A percentile compares a stretch with the other conserved stretches of the same genome.
phyloP scores from a whole-genome alignment of 495 filamentous ascomycete species.

The Penicillium verhagenii region DNA sequence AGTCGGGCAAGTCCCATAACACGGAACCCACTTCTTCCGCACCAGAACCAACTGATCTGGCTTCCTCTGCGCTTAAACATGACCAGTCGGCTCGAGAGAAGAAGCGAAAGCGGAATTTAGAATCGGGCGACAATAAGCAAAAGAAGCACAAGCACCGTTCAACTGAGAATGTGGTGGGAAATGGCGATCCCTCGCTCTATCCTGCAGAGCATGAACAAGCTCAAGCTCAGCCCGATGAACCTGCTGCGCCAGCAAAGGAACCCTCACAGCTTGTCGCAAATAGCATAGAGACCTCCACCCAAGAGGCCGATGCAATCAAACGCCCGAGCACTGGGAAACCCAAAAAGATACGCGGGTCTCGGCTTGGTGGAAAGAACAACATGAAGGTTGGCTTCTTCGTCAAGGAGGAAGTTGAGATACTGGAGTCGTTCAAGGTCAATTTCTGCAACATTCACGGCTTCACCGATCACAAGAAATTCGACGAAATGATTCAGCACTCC shows the following conservation, averaged over 20 bases:
- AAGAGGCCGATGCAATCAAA: neutral
- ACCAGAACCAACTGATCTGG: neutral
- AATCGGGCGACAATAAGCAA: conserved; percentile 14
- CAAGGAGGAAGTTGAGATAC: conserved; percentile 66
- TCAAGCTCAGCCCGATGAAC: neutral
- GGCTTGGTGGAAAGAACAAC: conserved; percentile 16
- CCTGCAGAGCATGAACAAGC: neutral
- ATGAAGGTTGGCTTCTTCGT: conserved; percentile 57
- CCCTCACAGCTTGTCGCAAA: too few species aligned
- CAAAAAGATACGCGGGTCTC: conserved; percentile 10
- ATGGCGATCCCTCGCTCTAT: neutral
- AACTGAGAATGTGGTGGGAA: neutral
- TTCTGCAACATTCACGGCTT: conserved; percentile 37
- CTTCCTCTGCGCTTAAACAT: neutral
- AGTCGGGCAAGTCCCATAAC: conserved; percentile 2
- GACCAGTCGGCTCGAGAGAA: conserved; percentile 4
- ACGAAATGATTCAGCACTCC: conserved; percentile 42
- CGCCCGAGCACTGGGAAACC: neutral
- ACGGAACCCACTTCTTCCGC: neutral
- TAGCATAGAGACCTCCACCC: neutral
- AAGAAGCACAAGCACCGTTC: conserved; percentile 12
- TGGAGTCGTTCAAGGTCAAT: conserved; percentile 37
- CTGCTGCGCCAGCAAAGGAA: neutral
- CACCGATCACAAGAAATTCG: conserved; percentile 21
- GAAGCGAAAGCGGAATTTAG: conserved; percentile 25